Evolutionary conservation across 306 rosid species (phyloP).

Genomic region (Ormosia semicastrata): DNA sequence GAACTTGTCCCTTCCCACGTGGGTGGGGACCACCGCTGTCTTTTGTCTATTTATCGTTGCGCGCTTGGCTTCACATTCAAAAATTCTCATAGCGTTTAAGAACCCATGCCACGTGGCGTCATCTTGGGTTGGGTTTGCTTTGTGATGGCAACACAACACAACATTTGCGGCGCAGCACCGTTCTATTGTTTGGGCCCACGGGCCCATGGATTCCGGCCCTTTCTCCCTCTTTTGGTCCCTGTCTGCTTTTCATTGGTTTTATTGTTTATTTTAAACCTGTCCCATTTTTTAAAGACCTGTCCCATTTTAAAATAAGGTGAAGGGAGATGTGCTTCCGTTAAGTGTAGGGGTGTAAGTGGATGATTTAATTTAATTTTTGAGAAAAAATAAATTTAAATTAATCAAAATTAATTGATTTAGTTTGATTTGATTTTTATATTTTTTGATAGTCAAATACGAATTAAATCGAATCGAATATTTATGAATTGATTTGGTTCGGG

Average conservation of each 20-base stretch:
- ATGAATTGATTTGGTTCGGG: too few species aligned
- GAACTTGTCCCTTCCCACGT: constrained; percentile 53
- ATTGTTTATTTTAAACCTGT: background rate
- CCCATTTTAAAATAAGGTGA: too few species aligned
- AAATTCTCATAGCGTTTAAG: background rate
- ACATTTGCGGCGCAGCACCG: constrained; percentile 21
- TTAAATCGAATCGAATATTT: too few species aligned
- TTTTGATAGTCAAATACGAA: too few species aligned
- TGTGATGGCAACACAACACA: background rate
- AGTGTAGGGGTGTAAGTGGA: too few species aligned
- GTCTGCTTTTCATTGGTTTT: background rate
- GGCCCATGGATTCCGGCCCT: constrained; percentile 13
- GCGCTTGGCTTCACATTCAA: constrained; percentile 90
- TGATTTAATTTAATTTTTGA: too few species aligned
- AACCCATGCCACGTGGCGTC: constrained; percentile 35
- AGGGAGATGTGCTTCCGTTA: too few species aligned
- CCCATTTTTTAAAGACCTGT: too few species aligned
- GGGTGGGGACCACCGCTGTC: constrained; percentile 63
- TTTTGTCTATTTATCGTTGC: constrained; percentile 44
- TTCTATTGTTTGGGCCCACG: background rate
- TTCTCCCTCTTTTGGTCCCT: background rate
- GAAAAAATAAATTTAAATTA: too few species aligned
- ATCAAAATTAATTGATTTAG: too few species aligned
- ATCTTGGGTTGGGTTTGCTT: background rate
- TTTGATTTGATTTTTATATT: too few species aligned